These are phyloP conservation scores for Populus euphratica DNA, from an alignment of 345 rosid species.

Conservation along the genomic window DNA sequence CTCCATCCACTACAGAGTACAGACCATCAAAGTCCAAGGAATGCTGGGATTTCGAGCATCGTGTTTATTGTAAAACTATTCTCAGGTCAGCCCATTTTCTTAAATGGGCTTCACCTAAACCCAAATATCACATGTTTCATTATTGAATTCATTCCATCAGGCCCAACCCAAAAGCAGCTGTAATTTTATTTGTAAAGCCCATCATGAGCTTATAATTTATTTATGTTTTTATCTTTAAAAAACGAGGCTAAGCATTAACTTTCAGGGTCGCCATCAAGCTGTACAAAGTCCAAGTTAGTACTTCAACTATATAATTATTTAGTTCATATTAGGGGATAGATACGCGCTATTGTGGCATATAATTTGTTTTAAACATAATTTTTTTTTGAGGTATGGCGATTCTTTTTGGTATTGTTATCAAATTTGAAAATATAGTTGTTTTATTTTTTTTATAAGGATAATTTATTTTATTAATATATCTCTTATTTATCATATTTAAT, in stretches of 20 bases:
- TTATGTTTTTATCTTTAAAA: no score
- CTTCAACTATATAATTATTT: not conserved
- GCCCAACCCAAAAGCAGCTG: not conserved
- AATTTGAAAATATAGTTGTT: no score
- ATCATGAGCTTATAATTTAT: not conserved
- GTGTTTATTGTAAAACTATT: not conserved
- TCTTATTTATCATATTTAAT: no score
- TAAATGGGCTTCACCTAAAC: not conserved
- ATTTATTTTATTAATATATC: no score
- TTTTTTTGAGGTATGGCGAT: no score
- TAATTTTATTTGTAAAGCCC: not conserved
- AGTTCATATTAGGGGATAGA: no score
- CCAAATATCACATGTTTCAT: not conserved
- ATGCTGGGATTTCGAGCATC: not conserved
- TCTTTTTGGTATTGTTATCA: no score
- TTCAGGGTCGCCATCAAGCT: not conserved
- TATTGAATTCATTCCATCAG: not conserved
- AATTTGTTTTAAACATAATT: no score
- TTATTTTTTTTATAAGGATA: no score
- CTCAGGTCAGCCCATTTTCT: not conserved
- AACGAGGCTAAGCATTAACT: not conserved
- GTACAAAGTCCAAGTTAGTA: not conserved
- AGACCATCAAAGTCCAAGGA: not conserved
- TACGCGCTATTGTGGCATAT: no score
- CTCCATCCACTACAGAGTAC: not conserved